Conservation (phyloP, 441 rosid species). For the Sinapis alba region DNA sequence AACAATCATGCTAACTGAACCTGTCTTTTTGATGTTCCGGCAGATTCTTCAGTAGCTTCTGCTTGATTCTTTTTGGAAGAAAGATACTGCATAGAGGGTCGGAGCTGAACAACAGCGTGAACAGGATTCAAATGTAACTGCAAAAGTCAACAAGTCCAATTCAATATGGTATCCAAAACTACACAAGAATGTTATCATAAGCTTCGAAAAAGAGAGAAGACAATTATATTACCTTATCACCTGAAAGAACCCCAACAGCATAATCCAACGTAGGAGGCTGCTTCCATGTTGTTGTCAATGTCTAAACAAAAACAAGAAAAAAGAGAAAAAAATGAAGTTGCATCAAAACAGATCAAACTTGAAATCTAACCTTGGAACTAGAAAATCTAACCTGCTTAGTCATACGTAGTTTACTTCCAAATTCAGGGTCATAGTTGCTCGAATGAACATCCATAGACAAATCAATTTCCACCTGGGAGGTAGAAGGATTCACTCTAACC, state of each 20-base stretch:
- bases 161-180: constrained; percentile 19
- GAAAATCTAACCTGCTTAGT: constrained; percentile 63
- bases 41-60: constrained; percentile 43
- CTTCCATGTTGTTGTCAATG: constrained; percentile 59
- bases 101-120: constrained; percentile 85
- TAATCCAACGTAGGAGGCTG: constrained; percentile 50
- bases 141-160: constrained; percentile 38
- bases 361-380: constrained; percentile 17
- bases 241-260: constrained; percentile 77
- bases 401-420: constrained; percentile 44
- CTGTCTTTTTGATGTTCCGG: constrained; percentile 66
- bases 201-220: constrained; percentile 5
- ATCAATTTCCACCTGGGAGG: constrained; percentile 69
- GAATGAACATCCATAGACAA: constrained; percentile 62
- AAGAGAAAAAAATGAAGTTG: constrained; percentile 13
- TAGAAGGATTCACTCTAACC: constrained; percentile 77
- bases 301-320: constrained; percentile 40
- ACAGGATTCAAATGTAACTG: constrained; percentile 89
- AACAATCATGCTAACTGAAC: too few species aligned
- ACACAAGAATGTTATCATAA: constrained; percentile 21
- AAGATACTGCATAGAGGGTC: constrained; percentile 63
- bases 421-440: constrained; percentile 52
- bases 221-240: constrained; percentile 66
- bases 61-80: constrained; percentile 48
- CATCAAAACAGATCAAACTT: constrained; percentile 18